Evolutionary conservation across 805 yeast species (phyloP).

Genomic region (Yueomyces sp.): DNA sequence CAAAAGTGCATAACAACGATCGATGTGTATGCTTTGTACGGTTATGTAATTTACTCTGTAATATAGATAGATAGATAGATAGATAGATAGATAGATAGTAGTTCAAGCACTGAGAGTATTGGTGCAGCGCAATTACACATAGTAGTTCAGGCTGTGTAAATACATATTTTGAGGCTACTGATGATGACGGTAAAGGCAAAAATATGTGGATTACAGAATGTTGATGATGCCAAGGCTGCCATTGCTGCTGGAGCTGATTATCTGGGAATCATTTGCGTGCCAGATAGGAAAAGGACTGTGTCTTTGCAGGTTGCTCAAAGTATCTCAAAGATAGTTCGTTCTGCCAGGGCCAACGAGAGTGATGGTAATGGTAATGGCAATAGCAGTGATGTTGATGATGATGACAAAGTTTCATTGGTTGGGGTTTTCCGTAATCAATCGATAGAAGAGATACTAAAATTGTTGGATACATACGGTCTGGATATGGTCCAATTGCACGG

Average conservation of each 20-base stretch:
- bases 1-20: no score
- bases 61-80: no score
- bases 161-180: no score
- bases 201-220: constrained; percentile 68
- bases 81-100: no score
- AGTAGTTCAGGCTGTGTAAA: no score
- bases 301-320: constrained; percentile 30
- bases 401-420: constrained; percentile 48
- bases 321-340: constrained; percentile 30
- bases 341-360: constrained; percentile 4
- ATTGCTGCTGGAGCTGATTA: constrained; percentile 59
- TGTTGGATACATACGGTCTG: constrained; percentile 31
- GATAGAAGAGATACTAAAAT: constrained; percentile 40
- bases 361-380: constrained; percentile 14
- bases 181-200: constrained; percentile 37
- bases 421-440: constrained; percentile 88
- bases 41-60: no score
- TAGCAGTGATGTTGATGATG: constrained; percentile 19
- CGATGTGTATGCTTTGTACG: no score
- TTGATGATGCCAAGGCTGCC: constrained; percentile 60
- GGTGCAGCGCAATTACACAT: no score
- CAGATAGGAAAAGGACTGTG: constrained; percentile 63
- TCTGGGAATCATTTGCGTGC: constrained; percentile 80
- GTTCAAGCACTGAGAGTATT: no score
- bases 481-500: constrained; percentile 91